phyloP scores from a whole-genome alignment of 805 yeast genomes.

The Candida jianshihensis region DNA sequence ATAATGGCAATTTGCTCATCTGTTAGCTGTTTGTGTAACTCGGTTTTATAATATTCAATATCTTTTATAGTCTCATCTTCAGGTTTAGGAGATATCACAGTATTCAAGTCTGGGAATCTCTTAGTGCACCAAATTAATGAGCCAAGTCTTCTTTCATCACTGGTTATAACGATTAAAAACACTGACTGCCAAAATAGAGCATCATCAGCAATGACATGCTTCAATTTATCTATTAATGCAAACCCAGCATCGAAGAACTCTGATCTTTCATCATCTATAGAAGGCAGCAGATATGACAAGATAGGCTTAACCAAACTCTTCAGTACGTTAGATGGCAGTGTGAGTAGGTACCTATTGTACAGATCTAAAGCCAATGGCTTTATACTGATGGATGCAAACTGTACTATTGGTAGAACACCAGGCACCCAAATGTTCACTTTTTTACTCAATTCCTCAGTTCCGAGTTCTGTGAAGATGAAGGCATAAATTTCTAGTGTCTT shows the following conservation, averaged over 20 bases:
- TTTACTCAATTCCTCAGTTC: conserved; percentile 43
- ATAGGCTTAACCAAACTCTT: conserved; percentile 60
- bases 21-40: conserved; percentile 23
- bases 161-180: conserved; percentile 66
- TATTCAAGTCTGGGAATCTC: conserved; percentile 55
- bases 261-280: conserved; percentile 86
- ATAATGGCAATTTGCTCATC: conserved; percentile 56
- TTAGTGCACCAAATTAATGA: conserved; percentile 71
- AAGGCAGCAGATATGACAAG: conserved; percentile 70
- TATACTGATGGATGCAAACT: conserved; percentile 83
- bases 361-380: conserved; percentile 70
- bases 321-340: conserved; percentile 41
- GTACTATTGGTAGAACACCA: conserved; percentile 82
- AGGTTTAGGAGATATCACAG: conserved; percentile 21
- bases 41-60: conserved; percentile 19
- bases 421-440: conserved; percentile 81
- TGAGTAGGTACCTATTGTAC: conserved; percentile 47
- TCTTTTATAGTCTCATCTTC: conserved; percentile 9
- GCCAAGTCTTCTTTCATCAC: conserved; percentile 77
- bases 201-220: conserved; percentile 52
- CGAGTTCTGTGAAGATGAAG: conserved; percentile 58
- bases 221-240: conserved; percentile 52
- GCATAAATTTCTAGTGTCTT: conserved; percentile 77
- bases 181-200: conserved; percentile 82
- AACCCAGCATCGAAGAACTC: conserved; percentile 67